Percentiles rank a stretch among this genome's conserved stretches.
These are phyloP conservation scores for Agaricus subrufescens DNA, from an alignment of 768 basidiomycete genomes.

Conservation along the genomic window DNA sequence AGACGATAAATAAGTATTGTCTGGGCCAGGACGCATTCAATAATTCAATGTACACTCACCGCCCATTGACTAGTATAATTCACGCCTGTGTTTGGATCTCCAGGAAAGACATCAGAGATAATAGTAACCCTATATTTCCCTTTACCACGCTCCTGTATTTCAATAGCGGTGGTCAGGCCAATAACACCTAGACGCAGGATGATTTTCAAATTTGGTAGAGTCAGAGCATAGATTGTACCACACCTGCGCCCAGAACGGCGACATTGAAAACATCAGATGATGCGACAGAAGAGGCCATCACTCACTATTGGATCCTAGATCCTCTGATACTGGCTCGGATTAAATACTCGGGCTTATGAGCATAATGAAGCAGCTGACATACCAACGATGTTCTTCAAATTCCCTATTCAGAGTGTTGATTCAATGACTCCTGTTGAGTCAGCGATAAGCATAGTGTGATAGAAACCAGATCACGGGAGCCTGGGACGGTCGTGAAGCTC, in stretches of 20 bases:
- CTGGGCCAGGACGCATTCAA: too few species aligned
- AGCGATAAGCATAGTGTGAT: too few species aligned
- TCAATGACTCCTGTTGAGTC: too few species aligned
- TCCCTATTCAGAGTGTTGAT: too few species aligned
- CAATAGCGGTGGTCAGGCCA: constrained; percentile 72
- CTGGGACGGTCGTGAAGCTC: too few species aligned
- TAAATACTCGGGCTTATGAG: too few species aligned
- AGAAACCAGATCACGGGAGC: too few species aligned
- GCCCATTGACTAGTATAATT: constrained; percentile 83
- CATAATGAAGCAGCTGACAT: too few species aligned
- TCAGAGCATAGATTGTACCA: constrained; percentile 8
- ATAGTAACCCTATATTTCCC: constrained; percentile 62
- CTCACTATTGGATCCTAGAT: too few species aligned
- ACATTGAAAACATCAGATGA: constrained; percentile 21
- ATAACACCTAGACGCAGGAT: constrained; percentile 55
- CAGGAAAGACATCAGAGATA: constrained; percentile 67
- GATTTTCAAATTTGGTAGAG: constrained; percentile 1
- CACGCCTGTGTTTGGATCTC: constrained; percentile 60
- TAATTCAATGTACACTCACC: constrained; percentile 33
- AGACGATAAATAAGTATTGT: not conserved
- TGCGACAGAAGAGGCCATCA: not conserved
- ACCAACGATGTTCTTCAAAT: too few species aligned
- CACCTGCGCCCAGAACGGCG: constrained; percentile 36
- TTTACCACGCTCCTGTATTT: constrained; percentile 48
- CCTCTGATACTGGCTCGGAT: too few species aligned